These are phyloP conservation scores for Calocera viscosa DNA, from an alignment of 768 basidiomycete genomes.

Conservation along the genomic window DNA sequence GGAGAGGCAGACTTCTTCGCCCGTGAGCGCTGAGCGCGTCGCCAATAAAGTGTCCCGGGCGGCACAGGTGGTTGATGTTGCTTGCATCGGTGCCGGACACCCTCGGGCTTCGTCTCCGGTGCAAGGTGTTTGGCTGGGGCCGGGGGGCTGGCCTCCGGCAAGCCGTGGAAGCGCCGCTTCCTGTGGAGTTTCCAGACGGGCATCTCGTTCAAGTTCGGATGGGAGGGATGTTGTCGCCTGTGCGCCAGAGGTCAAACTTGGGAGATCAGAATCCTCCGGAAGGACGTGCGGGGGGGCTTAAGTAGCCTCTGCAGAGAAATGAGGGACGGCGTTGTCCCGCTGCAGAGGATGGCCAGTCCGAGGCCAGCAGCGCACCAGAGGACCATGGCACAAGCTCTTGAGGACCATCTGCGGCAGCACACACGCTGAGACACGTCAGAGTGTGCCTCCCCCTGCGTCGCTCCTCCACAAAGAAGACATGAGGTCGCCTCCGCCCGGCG, in stretches of 20 bases:
- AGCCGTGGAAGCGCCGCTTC: neutral
- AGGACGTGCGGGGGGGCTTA: too few species aligned
- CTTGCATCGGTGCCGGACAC: neutral
- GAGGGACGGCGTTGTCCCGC: conserved; percentile 18
- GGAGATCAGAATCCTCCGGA: too few species aligned
- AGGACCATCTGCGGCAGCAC: neutral
- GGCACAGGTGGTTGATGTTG: neutral
- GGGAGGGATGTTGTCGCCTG: too few species aligned
- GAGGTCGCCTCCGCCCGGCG: too few species aligned
- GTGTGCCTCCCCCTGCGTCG: neutral
- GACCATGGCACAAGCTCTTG: neutral
- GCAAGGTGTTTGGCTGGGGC: neutral
- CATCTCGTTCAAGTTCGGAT: neutral
- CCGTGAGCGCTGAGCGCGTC: neutral
- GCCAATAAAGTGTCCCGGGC: neutral
- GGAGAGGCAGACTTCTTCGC: neutral
- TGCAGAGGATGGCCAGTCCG: conserved; percentile 21
- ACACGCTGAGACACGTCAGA: neutral
- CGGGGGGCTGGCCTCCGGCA: neutral
- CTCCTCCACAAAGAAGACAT: too few species aligned
- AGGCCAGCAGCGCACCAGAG: neutral
- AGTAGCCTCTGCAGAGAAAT: too few species aligned
- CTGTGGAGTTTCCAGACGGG: neutral
- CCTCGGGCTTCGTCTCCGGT: neutral
- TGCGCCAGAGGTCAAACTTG: too few species aligned